Conservation (phyloP, 2,329 filamentous ascomycete species). For the Fusarium palustre region DNA sequence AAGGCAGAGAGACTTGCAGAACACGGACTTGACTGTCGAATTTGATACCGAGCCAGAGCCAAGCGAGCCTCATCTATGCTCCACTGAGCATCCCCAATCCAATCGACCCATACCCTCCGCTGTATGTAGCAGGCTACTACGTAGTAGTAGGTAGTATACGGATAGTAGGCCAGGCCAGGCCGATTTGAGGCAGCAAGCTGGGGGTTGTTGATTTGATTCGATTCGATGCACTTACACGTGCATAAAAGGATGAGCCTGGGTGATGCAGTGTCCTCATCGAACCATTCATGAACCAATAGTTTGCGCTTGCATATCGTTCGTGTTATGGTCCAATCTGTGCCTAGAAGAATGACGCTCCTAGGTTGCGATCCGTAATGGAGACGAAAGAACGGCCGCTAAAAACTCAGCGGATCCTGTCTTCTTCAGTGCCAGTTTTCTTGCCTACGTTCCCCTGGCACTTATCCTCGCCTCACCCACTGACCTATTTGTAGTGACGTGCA, state of each 20-base stretch:
- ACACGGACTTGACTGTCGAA: constrained; percentile 22
- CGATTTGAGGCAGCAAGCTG: background rate
- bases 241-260: background rate
- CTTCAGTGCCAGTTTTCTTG: constrained; percentile 13
- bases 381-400: constrained; percentile 31
- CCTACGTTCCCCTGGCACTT: background rate
- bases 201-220: background rate
- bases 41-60: constrained; percentile 12
- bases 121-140: background rate
- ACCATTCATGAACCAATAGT: background rate
- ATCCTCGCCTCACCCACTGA: constrained; percentile 12
- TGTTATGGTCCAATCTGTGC: background rate
- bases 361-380: constrained; percentile 1
- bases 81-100: constrained; percentile 20
- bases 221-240: constrained; percentile 10
- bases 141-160: too few relatives aligned
- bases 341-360: background rate
- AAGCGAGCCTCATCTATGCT: constrained; percentile 5
- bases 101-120: constrained; percentile 10
- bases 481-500: constrained; percentile 35
- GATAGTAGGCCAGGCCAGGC: background rate
- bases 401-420: constrained; percentile 15
- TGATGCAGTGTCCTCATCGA: background rate
- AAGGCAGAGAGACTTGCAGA: background rate
- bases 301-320: background rate